Percentiles rank a stretch among this genome's conserved stretches.
Evolutionary conservation across 2,329 filamentous ascomycete species (phyloP).

Genomic region (Dactylellina cionopaga): DNA sequence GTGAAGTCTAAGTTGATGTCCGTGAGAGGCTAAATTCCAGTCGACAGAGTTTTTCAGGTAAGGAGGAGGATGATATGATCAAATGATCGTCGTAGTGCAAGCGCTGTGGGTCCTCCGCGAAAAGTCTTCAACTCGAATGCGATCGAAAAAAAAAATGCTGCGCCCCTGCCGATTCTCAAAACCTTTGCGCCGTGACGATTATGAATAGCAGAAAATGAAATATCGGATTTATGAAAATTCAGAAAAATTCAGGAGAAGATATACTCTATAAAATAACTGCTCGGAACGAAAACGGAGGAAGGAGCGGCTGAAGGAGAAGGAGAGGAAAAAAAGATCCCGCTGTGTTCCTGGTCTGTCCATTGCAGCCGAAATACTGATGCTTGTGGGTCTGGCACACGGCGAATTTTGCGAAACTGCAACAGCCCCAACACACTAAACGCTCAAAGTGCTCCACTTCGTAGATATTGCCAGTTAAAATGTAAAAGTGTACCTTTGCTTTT

Average conservation of each 20-base stretch:
- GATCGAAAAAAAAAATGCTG: slow-evolving; percentile 20
- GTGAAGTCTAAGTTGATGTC: background rate
- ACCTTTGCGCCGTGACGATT: slow-evolving; percentile 21
- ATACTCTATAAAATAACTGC: slow-evolving; percentile 56
- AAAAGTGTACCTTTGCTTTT: no score
- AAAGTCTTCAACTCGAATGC: no score
- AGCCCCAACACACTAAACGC: slow-evolving; percentile 41
- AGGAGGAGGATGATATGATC: slow-evolving; percentile 22
- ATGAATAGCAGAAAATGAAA: slow-evolving; percentile 43
- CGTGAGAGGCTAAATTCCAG: slow-evolving; percentile 14
- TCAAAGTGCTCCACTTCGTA: no score
- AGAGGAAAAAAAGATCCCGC: slow-evolving; percentile 1
- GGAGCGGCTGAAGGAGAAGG: slow-evolving; percentile 14
- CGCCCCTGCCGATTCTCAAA: slow-evolving; percentile 25
- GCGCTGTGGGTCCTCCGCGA: slow-evolving; percentile 11
- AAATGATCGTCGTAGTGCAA: slow-evolving; percentile 33
- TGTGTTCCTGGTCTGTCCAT: background rate
- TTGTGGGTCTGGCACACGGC: slow-evolving; percentile 19
- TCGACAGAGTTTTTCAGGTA: background rate
- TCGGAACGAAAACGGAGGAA: slow-evolving; percentile 48
- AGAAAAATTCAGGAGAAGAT: slow-evolving; percentile 53
- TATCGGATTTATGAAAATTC: slow-evolving; percentile 46
- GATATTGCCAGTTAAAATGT: no score
- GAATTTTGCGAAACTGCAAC: slow-evolving; percentile 30
- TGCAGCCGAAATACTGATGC: slow-evolving; percentile 36